Conservation (phyloP, 2,329 filamentous ascomycete genomes). For the Didymella exigua region DNA sequence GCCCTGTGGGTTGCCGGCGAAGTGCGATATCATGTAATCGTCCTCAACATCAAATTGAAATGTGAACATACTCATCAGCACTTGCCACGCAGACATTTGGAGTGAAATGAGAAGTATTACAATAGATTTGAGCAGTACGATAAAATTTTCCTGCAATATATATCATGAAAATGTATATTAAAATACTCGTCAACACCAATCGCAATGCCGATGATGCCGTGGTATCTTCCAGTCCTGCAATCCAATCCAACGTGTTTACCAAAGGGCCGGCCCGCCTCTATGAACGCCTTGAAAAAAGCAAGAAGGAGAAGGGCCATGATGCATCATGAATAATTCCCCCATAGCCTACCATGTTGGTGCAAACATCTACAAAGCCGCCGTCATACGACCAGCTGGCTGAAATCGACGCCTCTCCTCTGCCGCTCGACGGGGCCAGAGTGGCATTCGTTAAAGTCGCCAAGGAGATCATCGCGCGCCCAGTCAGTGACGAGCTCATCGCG, state of each 20-base stretch:
- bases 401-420: conserved; percentile 31
- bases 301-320: neutral
- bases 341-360: neutral
- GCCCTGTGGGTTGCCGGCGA: conserved; percentile 77
- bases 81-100: neutral
- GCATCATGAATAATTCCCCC: conserved; percentile 6
- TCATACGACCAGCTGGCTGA: conserved; percentile 38
- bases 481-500: conserved; percentile 25
- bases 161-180: conserved; percentile 10
- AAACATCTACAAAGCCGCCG: conserved; percentile 36
- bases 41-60: neutral
- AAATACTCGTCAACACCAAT: conserved; percentile 19
- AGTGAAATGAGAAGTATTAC: neutral
- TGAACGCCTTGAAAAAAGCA: neutral
- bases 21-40: conserved; percentile 69
- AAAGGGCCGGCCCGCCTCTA: conserved; percentile 2
- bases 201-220: conserved; percentile 19
- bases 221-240: conserved; percentile 12
- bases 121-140: neutral
- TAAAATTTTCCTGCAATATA: conserved; percentile 1
- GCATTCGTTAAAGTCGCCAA: conserved; percentile 21
- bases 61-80: neutral
- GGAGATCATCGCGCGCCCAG: conserved; percentile 31
- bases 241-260: neutral
- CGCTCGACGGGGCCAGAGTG: conserved; percentile 24